Conservation (phyloP, 129 eudicot species). For the Sambucus nigra region DNA sequence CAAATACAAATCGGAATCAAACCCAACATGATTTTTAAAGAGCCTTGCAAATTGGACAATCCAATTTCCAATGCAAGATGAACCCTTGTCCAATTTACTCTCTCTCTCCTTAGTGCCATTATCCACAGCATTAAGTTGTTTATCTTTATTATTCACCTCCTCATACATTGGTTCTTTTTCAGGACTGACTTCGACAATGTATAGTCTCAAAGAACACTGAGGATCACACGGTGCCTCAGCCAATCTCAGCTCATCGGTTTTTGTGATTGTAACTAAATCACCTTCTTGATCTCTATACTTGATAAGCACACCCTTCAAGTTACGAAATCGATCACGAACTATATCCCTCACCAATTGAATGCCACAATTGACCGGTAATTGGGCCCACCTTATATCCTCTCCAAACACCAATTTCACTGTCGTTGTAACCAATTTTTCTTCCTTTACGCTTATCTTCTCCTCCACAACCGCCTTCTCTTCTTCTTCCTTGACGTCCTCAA, state of each 20-base stretch:
- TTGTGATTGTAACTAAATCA: too few species aligned
- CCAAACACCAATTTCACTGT: conserved; percentile 71
- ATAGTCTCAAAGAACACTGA: too few species aligned
- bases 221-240: too few species aligned
- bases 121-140: conserved; percentile 5
- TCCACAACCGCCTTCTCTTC: conserved; percentile 49
- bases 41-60: conserved; percentile 72
- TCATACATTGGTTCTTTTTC: conserved; percentile 27
- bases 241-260: too few species aligned
- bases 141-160: conserved; percentile 24
- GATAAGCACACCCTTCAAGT: conserved; percentile 51
- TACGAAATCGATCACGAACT: conserved; percentile 60
- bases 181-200: too few species aligned
- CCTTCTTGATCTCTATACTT: conserved; percentile 89
- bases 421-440: conserved; percentile 46
- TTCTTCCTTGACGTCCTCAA: conserved; percentile 19
- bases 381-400: conserved; percentile 95
- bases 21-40: conserved; percentile 76
- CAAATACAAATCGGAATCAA: conserved; percentile 66
- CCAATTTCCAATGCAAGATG: conserved; percentile 72
- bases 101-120: neutral
- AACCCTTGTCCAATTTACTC: too few species aligned
- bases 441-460: conserved; percentile 28
- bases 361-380: conserved; percentile 56
- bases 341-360: conserved; percentile 62